Conservation (phyloP, 352 stramenopile species). For the Pythium phragmitis region DNA sequence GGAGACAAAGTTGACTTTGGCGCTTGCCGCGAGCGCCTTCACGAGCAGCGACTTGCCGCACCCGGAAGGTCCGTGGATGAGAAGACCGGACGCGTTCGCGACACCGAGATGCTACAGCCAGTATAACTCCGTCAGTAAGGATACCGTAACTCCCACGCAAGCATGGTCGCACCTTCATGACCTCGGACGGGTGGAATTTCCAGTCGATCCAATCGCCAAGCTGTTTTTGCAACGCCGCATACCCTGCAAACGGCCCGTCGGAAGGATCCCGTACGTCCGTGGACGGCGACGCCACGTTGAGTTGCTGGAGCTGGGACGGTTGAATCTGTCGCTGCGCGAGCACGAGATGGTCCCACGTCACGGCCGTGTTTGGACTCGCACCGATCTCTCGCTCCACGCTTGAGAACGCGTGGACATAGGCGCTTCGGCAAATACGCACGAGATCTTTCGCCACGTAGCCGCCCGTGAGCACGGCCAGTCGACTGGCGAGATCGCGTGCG, state of each 20-base stretch:
- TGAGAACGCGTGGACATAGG: constrained; percentile 38
- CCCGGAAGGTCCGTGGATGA: constrained; percentile 76
- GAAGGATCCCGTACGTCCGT: neutral
- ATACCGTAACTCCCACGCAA: neutral
- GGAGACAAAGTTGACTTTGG: constrained; percentile 74
- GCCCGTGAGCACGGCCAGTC: constrained; percentile 58
- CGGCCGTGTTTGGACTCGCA: constrained; percentile 1
- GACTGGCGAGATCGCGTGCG: neutral
- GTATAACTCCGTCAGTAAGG: constrained; percentile 7
- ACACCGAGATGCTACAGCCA: constrained; percentile 56
- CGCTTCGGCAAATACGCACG: constrained; percentile 65
- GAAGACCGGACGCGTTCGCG: constrained; percentile 62
- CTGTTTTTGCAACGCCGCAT: constrained; percentile 52
- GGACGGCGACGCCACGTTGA: constrained; percentile 71
- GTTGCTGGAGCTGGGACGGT: constrained; percentile 67
- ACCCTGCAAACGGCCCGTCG: constrained; percentile 56
- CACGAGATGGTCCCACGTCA: constrained; percentile 48
- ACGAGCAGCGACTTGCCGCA: constrained; percentile 85
- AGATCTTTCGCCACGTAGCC: constrained; percentile 81
- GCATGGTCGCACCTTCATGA: constrained; percentile 53
- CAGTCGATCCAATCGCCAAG: constrained; percentile 65
- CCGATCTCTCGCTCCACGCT: neutral
- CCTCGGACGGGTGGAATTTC: constrained; percentile 60
- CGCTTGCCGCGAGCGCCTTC: constrained; percentile 55
- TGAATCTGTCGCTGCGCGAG: constrained; percentile 56